Evolutionary conservation across 345 rosid species (phyloP).

Genomic region (Nephelium lappaceum): DNA sequence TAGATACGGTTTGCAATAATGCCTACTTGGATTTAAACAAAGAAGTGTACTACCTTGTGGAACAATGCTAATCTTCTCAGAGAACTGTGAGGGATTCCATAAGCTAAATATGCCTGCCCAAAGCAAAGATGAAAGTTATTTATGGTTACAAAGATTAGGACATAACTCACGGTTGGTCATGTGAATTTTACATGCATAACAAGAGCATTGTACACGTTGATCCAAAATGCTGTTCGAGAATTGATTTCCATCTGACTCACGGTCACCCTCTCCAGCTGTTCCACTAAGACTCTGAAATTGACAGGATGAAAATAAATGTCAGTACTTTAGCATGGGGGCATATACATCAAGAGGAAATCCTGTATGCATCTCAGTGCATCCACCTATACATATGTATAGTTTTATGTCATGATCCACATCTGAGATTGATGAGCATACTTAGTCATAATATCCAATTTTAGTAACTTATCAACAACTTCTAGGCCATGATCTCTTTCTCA

Average conservation of each 20-base stretch:
- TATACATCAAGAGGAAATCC: neutral
- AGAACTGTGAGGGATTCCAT: conserved; percentile 74
- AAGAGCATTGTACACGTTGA: conserved; percentile 88
- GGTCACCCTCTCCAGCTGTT: conserved; percentile 76
- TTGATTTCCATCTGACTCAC: conserved; percentile 60
- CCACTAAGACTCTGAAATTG: conserved; percentile 74
- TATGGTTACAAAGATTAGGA: conserved; percentile 6
- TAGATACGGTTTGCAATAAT: neutral
- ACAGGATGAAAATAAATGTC: conserved; percentile 10
- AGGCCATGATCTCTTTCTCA: neutral
- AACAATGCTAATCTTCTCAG: conserved; percentile 80
- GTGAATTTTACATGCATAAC: conserved; percentile 78
- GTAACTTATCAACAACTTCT: neutral
- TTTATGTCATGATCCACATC: neutral
- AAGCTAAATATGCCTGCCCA: conserved; percentile 81
- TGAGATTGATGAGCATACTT: neutral
- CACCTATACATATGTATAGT: neutral
- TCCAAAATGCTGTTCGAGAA: conserved; percentile 81
- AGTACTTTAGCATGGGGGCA: neutral
- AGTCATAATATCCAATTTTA: neutral
- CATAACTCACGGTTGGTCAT: neutral
- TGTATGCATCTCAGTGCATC: neutral
- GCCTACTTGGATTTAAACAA: conserved; percentile 13
- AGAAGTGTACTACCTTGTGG: conserved; percentile 76
- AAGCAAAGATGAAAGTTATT: conserved; percentile 17